Conservation (phyloP, 2,329 filamentous ascomycete genomes). For the Diplodia corticola region DNA sequence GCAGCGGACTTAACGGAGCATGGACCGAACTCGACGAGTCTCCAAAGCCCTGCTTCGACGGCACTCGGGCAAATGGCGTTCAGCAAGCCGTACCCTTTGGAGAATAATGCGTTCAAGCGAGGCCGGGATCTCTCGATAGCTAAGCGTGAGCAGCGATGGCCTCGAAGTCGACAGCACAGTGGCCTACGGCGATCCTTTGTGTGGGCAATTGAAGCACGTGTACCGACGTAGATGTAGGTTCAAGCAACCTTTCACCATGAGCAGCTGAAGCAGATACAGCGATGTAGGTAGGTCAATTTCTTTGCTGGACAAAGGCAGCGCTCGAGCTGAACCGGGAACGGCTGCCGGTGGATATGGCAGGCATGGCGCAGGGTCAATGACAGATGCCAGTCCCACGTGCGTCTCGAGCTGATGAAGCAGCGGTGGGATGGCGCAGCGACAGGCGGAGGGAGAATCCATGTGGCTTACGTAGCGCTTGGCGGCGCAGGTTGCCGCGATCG, state of each 20-base stretch:
- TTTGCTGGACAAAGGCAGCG: too few relatives aligned
- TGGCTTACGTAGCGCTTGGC: constrained; percentile 21
- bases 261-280: too few relatives aligned
- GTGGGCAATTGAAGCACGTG: too few relatives aligned
- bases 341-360: background rate
- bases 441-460: background rate
- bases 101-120: too few relatives aligned
- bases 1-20: background rate
- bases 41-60: background rate
- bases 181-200: too few relatives aligned
- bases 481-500: constrained; percentile 1
- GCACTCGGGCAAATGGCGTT: background rate
- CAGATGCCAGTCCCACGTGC: background rate
- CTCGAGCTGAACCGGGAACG: background rate
- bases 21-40: background rate
- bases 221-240: too few relatives aligned
- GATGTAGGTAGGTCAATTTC: too few relatives aligned
- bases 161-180: too few relatives aligned
- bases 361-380: background rate
- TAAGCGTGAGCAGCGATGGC: too few relatives aligned
- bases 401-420: background rate
- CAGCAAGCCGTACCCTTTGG: background rate
- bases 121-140: too few relatives aligned
- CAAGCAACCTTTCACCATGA: too few relatives aligned
- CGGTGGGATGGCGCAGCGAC: background rate